Conservation (phyloP, 2,329 filamentous ascomycete genomes). For the Colletotrichum sp. region DNA sequence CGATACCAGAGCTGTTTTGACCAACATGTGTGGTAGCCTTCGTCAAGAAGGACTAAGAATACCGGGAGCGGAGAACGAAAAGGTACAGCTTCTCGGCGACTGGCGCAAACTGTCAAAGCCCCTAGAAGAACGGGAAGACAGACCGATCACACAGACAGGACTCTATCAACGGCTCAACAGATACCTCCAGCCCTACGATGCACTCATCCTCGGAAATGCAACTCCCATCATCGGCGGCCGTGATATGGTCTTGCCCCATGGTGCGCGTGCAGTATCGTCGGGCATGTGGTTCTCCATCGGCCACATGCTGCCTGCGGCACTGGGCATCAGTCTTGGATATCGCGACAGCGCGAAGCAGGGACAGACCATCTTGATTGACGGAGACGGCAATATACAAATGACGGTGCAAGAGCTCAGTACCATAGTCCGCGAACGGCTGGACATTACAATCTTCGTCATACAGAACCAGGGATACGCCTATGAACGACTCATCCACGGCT, state of each 20-base stretch:
- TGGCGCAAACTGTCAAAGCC: not conserved
- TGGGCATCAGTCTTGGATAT: conserved; percentile 59
- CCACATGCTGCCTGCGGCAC: conserved; percentile 62
- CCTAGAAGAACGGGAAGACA: not conserved
- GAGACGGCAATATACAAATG: conserved; percentile 70
- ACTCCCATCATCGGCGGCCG: conserved; percentile 57
- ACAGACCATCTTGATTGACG: conserved; percentile 60
- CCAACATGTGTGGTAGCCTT: not conserved
- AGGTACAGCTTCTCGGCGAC: not conserved
- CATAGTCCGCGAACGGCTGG: conserved; percentile 60
- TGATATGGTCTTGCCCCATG: conserved; percentile 51
- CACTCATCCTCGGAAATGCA: conserved; percentile 47
- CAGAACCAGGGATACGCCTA: conserved; percentile 67
- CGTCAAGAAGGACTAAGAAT: not conserved
- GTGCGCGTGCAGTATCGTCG: conserved; percentile 44
- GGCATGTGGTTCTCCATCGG: conserved; percentile 66
- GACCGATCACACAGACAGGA: not conserved
- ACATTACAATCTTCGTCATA: conserved; percentile 54
- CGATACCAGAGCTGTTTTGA: not conserved
- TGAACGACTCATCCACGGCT: conserved; percentile 61
- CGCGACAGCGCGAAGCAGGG: not conserved
- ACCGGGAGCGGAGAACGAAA: not conserved
- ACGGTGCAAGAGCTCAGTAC: conserved; percentile 70
- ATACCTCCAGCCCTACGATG: not conserved
- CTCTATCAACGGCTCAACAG: not conserved